Conservation (phyloP, 768 basidiomycete genomes). For the Leucosporidium scottii region DNA sequence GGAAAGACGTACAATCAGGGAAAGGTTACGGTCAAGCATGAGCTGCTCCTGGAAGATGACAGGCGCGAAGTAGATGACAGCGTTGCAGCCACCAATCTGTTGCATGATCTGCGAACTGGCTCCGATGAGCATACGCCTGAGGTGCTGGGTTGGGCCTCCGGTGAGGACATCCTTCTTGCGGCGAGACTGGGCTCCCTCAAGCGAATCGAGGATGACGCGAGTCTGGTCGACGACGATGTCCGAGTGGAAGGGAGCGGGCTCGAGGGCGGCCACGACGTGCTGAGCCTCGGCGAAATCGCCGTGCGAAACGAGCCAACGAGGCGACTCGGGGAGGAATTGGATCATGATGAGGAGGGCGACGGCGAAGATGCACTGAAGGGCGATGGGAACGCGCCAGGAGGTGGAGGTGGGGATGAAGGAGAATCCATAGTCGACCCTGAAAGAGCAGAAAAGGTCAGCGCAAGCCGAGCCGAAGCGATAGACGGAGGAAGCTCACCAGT, state of each 20-base stretch:
- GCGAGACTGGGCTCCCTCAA: constrained; percentile 15
- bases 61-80: constrained; percentile 58
- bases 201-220: constrained; percentile 19
- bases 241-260: neutral
- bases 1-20: constrained; percentile 36
- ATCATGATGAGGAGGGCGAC: constrained; percentile 42
- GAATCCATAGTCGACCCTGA: constrained; percentile 44
- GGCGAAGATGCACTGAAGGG: constrained; percentile 47
- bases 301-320: constrained; percentile 13
- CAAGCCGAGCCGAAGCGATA: too few relatives aligned
- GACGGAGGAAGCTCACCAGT: constrained; percentile 44
- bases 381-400: constrained; percentile 48
- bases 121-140: constrained; percentile 54
- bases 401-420: constrained; percentile 40
- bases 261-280: neutral
- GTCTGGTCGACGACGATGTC: neutral
- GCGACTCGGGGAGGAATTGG: constrained; percentile 43
- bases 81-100: constrained; percentile 61
- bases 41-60: constrained; percentile 47
- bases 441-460: too few relatives aligned
- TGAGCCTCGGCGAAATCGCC: neutral
- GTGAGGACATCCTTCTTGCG: constrained; percentile 37
- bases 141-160: constrained; percentile 48
- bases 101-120: constrained; percentile 60
- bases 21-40: constrained; percentile 39